phyloP scores from a whole-genome alignment of 257 asterid genomes.

The Solanum etuberosum region DNA sequence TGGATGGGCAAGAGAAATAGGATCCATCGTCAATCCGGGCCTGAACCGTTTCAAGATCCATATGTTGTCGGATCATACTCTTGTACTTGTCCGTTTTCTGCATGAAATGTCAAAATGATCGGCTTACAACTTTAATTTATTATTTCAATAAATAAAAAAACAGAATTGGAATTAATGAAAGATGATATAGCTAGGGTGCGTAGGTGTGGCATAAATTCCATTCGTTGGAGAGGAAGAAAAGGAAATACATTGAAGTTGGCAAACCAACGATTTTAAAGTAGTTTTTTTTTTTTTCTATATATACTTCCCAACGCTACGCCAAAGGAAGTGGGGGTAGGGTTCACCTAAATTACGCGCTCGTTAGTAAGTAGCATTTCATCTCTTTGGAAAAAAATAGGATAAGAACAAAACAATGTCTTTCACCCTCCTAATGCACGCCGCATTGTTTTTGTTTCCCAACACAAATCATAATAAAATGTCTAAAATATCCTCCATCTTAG shows the following conservation, averaged over 20 bases:
- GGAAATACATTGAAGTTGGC: not conserved
- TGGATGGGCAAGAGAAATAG: conserved; percentile 13
- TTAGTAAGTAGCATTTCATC: not conserved
- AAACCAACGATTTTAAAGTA: not conserved
- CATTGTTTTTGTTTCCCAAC: not conserved
- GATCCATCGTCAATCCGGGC: conserved; percentile 26
- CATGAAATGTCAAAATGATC: not conserved
- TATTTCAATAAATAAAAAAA: not conserved
- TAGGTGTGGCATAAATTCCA: not conserved
- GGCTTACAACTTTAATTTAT: not conserved
- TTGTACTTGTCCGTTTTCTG: conserved; percentile 16
- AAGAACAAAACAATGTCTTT: not conserved
- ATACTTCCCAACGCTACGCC: not conserved
- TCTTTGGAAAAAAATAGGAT: not conserved
- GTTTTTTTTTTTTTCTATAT: not conserved
- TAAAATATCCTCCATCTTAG: not conserved
- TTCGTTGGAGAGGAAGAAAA: not conserved
- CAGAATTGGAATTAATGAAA: not conserved
- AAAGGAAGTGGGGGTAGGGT: not conserved
- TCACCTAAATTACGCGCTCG: not conserved
- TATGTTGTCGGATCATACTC: conserved; percentile 19
- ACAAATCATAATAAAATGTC: not conserved
- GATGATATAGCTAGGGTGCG: not conserved
- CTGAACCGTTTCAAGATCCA: conserved; percentile 31
- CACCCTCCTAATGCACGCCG: not conserved